These are phyloP conservation scores for Echria macrotheca DNA, from an alignment of 495 filamentous ascomycete genomes.

Conservation along the genomic window DNA sequence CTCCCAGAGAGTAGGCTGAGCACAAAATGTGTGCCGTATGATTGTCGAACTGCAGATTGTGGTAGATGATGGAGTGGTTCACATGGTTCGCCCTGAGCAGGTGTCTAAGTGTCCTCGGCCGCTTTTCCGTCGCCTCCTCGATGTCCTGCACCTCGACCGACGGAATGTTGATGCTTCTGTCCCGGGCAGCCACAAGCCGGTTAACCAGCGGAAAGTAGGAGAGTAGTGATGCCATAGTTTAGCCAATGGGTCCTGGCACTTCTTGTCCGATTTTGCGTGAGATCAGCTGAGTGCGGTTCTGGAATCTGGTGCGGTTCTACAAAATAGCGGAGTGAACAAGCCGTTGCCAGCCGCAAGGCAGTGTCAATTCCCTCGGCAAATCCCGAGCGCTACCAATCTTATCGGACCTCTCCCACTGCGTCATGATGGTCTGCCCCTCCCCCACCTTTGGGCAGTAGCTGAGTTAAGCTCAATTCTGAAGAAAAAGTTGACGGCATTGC, in stretches of 20 bases:
- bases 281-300: too few relatives aligned
- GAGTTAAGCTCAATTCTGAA: too few relatives aligned
- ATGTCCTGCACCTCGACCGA: slow-evolving; percentile 69
- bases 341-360: slow-evolving; percentile 7
- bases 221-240: slow-evolving; percentile 44
- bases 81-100: slow-evolving; percentile 85
- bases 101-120: slow-evolving; percentile 80
- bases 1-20: slow-evolving; percentile 81
- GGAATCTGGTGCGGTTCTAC: too few relatives aligned
- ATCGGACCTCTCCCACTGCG: neutral
- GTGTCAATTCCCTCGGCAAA: slow-evolving; percentile 1
- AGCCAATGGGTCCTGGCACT: too few relatives aligned
- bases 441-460: neutral
- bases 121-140: slow-evolving; percentile 72
- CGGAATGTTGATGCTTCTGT: slow-evolving; percentile 54
- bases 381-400: neutral
- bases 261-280: too few relatives aligned
- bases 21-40: slow-evolving; percentile 80
- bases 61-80: slow-evolving; percentile 77
- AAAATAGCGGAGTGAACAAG: too few relatives aligned
- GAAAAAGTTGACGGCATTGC: too few relatives aligned
- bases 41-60: slow-evolving; percentile 76
- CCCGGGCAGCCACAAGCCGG: slow-evolving; percentile 30
- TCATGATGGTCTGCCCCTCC: slow-evolving; percentile 4
- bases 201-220: slow-evolving; percentile 45